Base-by-base conservation (phyloP, 1,284 basidiomycete species). In the Melampsora larici-populina region DNA sequence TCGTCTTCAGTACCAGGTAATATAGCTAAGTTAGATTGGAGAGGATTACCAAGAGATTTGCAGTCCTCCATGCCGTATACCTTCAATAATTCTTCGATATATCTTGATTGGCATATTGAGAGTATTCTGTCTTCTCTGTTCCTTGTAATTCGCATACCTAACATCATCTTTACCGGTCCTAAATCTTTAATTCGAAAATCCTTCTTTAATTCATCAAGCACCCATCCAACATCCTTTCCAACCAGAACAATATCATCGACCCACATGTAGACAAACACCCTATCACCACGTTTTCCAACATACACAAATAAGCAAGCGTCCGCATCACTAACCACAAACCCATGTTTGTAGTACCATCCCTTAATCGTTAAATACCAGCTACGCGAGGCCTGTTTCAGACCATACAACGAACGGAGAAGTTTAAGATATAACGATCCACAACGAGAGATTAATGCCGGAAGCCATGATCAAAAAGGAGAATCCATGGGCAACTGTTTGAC, bases 321-420 rank as follows among this genome's bases (percentile, higher is more conserved):
- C n/a, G n/a, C n/a, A n/a, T n/a, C n/a, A n/a, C n/a, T n/a, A 72
- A 72, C 65, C 33, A 21, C 17, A 31, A 62, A 72, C n/a, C 60
- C 60, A 49, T 72, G 1, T 8, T 26, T 29, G n/a, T 63, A 11
- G n/a, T 63, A 72, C 58, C 70, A 72, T 8, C 65, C 24, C 13
- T 51, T 64, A 43, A 72, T 63, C 1, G 60, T 72, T 11, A 43
- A 48, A 31, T 72, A 72, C 70, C 70, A 72, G 13, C 70, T 58
- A 21, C 70, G 46, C 18, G 70, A 58, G 17, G 70, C 70, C 46
- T 72, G 70, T 72, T 72, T 72, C 13, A 72, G 55, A 1, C 70
- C 70, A 29, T 72, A 72, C 83, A 8, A 81, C 81, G 1, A 63
- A 40, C 49, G 65, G 21, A 66, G 62, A 4, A 74, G 49, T 66